Percentiles rank a stretch among this genome's conserved stretches.
Conservation (phyloP, 1,139 yeast species). For the Magnusiomyces ingens region DNA sequence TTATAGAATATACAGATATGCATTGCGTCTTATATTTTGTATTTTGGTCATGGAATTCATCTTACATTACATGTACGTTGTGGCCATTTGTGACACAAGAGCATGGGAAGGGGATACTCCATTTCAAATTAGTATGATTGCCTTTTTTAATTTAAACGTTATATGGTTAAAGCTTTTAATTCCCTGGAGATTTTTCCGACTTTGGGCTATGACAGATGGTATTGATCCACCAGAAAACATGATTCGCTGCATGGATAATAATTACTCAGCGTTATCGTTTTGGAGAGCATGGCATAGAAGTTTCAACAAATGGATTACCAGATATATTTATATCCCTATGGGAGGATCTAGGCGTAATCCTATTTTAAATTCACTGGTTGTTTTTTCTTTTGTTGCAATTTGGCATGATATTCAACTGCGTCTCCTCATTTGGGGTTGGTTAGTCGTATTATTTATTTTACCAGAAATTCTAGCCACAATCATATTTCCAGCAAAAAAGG, state of each 20-base stretch:
- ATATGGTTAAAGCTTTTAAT: constrained; percentile 86
- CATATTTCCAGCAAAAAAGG: constrained; percentile 31
- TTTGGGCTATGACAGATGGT: constrained; percentile 87
- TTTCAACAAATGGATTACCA: constrained; percentile 79
- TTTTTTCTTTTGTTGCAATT: constrained; percentile 93
- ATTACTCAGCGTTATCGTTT: constrained; percentile 84
- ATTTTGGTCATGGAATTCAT: constrained; percentile 81
- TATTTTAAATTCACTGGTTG: constrained; percentile 68
- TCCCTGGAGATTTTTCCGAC: constrained; percentile 92
- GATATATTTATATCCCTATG: constrained; percentile 76
- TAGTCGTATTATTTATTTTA: constrained; percentile 75
- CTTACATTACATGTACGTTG: constrained; percentile 84
- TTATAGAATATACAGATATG: constrained; percentile 54
- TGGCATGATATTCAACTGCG: constrained; percentile 97
- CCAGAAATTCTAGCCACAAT: constrained; percentile 74
- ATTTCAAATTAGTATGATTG: constrained; percentile 91
- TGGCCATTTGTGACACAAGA: constrained; percentile 78
- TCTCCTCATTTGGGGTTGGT: constrained; percentile 92
- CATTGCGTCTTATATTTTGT: constrained; percentile 61
- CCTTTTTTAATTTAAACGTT: constrained; percentile 78
- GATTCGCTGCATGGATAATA: constrained; percentile 94
- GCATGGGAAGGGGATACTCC: constrained; percentile 92
- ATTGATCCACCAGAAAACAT: constrained; percentile 97
- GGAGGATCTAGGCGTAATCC: constrained; percentile 70
- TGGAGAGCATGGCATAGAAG: constrained; percentile 99